A percentile compares a stretch with the other conserved stretches of the same genome.
phyloP scores from a whole-genome alignment of 345 rosid genomes.

The Lepidium sativum region DNA sequence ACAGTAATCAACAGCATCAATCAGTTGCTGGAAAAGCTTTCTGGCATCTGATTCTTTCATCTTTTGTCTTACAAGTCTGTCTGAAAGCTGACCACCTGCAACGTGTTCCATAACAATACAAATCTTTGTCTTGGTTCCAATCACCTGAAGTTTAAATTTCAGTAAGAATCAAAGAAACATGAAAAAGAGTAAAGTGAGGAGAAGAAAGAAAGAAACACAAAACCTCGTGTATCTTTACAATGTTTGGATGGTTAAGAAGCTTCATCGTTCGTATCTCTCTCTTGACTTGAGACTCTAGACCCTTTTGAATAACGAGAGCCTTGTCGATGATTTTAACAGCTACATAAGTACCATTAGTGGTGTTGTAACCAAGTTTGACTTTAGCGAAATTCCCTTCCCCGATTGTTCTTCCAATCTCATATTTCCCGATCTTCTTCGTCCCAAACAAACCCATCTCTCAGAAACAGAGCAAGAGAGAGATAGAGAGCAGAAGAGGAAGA shows the following conservation, averaged over 20 bases:
- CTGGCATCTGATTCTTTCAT: constrained; percentile 67
- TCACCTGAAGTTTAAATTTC: constrained; percentile 40
- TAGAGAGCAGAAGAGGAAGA: neutral
- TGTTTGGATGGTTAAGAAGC: constrained; percentile 74
- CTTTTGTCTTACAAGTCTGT: constrained; percentile 65
- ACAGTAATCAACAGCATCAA: constrained; percentile 80
- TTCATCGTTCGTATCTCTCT: constrained; percentile 88
- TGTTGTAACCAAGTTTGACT: constrained; percentile 76
- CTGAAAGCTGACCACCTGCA: constrained; percentile 75
- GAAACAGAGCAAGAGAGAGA: too few relatives aligned
- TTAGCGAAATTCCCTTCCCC: constrained; percentile 91
- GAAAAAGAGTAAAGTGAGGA: neutral
- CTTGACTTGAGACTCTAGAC: constrained; percentile 72
- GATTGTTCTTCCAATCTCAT: constrained; percentile 53
- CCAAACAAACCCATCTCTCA: constrained; percentile 25
- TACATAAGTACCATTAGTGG: constrained; percentile 41
- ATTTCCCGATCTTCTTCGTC: constrained; percentile 58
- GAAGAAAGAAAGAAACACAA: neutral
- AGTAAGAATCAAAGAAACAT: constrained; percentile 4
- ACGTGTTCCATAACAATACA: constrained; percentile 84
- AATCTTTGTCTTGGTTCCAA: constrained; percentile 80
- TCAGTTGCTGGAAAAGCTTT: constrained; percentile 70
- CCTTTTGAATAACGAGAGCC: constrained; percentile 52
- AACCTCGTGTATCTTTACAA: constrained; percentile 79
- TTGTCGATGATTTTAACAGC: constrained; percentile 85